Conservation (phyloP, 139 green algal genomes). For the Astrephomene gubernaculifera region DNA sequence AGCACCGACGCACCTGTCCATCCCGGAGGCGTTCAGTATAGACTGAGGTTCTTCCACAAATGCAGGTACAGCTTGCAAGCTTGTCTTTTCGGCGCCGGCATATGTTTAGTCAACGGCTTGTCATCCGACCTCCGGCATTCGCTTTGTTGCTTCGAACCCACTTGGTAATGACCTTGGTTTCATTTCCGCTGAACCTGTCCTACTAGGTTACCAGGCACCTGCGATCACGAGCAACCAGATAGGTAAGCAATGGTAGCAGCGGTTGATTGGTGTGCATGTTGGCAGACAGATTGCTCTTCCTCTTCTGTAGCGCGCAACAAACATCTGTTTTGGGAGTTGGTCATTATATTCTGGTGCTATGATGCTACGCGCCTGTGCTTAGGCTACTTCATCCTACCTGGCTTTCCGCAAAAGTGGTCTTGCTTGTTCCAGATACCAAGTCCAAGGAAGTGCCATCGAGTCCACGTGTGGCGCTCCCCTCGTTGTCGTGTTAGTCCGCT, state of each 20-base stretch:
- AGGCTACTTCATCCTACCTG: background rate
- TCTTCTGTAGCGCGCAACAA: background rate
- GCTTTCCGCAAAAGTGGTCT: background rate
- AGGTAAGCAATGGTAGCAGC: background rate
- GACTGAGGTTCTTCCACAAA: conserved; percentile 14
- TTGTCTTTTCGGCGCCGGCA: background rate
- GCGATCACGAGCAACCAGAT: conserved; percentile 2
- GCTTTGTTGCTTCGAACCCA: background rate
- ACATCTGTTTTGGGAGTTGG: too few species aligned
- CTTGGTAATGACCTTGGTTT: background rate
- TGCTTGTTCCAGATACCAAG: conserved; percentile 10
- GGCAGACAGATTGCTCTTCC: background rate
- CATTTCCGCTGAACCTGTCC: background rate
- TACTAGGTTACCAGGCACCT: background rate
- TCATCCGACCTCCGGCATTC: background rate
- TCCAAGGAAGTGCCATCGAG: conserved; percentile 6
- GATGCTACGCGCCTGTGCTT: background rate
- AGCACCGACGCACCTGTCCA: background rate
- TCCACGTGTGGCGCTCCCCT: background rate
- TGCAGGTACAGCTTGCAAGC: conserved; percentile 16
- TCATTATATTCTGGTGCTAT: background rate
- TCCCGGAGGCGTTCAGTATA: background rate
- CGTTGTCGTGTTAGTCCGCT: conserved; percentile 6
- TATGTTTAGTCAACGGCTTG: background rate
- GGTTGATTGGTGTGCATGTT: background rate